These are phyloP conservation scores for Penicillium expansum DNA, from an alignment of 2,329 filamentous ascomycete species.

Conservation along the genomic window DNA sequence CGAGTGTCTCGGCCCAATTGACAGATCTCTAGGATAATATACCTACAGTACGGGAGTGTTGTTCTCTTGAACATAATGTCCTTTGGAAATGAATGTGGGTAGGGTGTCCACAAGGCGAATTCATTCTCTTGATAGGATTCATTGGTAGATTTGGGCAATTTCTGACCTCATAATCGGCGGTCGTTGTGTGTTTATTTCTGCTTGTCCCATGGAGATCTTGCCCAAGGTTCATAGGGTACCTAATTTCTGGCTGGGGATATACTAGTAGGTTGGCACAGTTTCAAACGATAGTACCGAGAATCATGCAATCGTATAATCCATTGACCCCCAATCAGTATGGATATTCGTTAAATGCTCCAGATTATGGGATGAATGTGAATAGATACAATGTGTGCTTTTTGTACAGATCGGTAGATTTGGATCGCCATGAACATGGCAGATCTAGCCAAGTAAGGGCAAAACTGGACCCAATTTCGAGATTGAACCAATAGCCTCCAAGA, in stretches of 20 bases:
- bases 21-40: not conserved
- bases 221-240: not conserved
- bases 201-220: not conserved
- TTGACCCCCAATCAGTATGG: not conserved
- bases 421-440: not conserved
- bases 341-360: not conserved
- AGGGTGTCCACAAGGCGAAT: not conserved
- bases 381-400: not conserved
- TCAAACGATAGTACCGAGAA: not conserved
- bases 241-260: not conserved
- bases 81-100: slow-evolving; percentile 1
- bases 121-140: not conserved
- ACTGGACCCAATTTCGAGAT: not conserved
- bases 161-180: not conserved
- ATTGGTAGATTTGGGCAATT: not conserved
- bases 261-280: not conserved
- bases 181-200: not conserved
- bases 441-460: not conserved
- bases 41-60: not conserved
- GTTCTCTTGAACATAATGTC: not conserved
- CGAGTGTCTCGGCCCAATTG: slow-evolving; percentile 3
- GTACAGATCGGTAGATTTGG: not conserved
- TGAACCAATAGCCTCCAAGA: not conserved
- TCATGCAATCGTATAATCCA: not conserved
- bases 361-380: not conserved